phyloP scores from a whole-genome alignment of 176 grass and related monocot genomes.

The Triticum urartu region DNA sequence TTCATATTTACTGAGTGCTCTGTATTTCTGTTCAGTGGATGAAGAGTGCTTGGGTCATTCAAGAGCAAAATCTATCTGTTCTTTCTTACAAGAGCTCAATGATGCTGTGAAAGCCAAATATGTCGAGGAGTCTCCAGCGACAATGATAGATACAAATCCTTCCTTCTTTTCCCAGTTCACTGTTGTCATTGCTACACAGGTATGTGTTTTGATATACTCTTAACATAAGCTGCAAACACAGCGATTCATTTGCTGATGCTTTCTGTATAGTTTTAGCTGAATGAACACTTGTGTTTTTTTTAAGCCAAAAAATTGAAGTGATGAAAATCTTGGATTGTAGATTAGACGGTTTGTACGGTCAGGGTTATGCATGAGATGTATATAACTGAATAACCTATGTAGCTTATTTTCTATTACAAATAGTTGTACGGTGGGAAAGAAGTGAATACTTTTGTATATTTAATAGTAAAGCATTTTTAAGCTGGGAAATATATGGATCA shows the following conservation, averaged over 20 bases:
- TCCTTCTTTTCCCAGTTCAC: constrained; percentile 85
- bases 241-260: constrained; percentile 8
- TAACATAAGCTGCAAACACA: background rate
- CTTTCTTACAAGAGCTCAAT: constrained; percentile 92
- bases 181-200: constrained; percentile 87
- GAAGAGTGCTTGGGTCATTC: constrained; percentile 71
- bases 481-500: background rate
- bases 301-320: background rate
- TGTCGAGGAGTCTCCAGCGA: constrained; percentile 74
- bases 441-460: background rate
- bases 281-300: background rate
- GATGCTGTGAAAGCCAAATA: constrained; percentile 96
- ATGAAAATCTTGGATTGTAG: background rate
- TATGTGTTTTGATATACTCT: constrained; percentile 21
- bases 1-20: constrained; percentile 15
- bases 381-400: background rate
- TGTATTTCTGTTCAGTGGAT: constrained; percentile 66
- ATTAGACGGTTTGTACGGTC: background rate
- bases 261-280: background rate
- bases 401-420: background rate
- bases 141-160: constrained; percentile 72
- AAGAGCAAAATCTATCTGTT: constrained; percentile 91
- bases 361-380: background rate
- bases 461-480: background rate
- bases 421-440: background rate